A percentile compares a stretch with the other conserved stretches of the same genome.
These are phyloP conservation scores for Candida xyloterini DNA, from an alignment of 805 yeast species.

Conservation along the genomic window DNA sequence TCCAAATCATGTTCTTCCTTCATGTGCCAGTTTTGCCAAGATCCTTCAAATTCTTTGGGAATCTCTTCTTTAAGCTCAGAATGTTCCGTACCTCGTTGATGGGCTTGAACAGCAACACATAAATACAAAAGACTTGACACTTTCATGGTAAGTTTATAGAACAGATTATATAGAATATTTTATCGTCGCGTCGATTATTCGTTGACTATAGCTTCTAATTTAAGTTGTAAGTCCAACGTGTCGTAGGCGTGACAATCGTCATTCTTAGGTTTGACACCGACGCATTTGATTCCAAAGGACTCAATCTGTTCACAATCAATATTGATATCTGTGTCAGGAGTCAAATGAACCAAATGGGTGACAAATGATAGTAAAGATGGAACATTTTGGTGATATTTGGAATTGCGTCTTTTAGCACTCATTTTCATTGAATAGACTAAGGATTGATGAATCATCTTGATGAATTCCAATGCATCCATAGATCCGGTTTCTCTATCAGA, in stretches of 20 bases:
- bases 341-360: slow-evolving; percentile 61
- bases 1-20: slow-evolving; percentile 79
- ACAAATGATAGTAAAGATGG: slow-evolving; percentile 39
- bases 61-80: slow-evolving; percentile 38
- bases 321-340: slow-evolving; percentile 43
- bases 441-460: slow-evolving; percentile 53
- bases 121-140: neutral
- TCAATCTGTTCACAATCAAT: slow-evolving; percentile 45
- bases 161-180: neutral
- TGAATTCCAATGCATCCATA: slow-evolving; percentile 57
- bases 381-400: slow-evolving; percentile 32
- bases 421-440: slow-evolving; percentile 47
- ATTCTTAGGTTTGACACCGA: slow-evolving; percentile 34
- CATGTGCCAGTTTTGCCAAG: slow-evolving; percentile 93
- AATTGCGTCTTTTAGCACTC: slow-evolving; percentile 11
- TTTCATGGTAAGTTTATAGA: slow-evolving; percentile 1
- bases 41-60: slow-evolving; percentile 46
- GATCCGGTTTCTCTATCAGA: slow-evolving; percentile 78
- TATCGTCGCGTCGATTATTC: slow-evolving; percentile 10
- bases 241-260: slow-evolving; percentile 37
- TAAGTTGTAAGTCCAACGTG: slow-evolving; percentile 36
- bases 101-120: slow-evolving; percentile 1
- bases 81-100: slow-evolving; percentile 11
- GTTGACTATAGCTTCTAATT: slow-evolving; percentile 7
- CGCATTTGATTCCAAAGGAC: slow-evolving; percentile 45